Percentiles rank a stretch among this genome's conserved stretches.
These are phyloP conservation scores for Calonectria hawksworthii DNA, from an alignment of 2,329 filamentous ascomycete genomes.

Conservation along the genomic window DNA sequence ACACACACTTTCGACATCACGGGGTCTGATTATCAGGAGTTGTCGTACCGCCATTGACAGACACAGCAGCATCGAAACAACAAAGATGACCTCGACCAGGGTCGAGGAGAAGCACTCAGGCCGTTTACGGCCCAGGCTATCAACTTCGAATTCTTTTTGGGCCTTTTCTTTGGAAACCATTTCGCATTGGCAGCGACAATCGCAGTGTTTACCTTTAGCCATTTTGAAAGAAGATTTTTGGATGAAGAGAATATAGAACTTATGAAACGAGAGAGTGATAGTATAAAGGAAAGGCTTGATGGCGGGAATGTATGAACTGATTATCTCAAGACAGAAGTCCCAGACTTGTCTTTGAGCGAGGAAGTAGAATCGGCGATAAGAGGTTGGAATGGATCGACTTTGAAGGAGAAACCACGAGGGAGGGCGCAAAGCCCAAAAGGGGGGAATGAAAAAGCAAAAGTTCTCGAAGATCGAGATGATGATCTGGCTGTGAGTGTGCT, in stretches of 20 bases:
- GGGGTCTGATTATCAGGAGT: neutral
- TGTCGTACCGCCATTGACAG: constrained; percentile 68
- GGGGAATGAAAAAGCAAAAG: constrained; percentile 8
- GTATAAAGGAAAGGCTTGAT: neutral
- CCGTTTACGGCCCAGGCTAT: constrained; percentile 70
- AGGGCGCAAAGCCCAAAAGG: neutral
- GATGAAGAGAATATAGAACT: constrained; percentile 4
- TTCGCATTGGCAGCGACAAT: constrained; percentile 7
- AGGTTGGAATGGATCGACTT: constrained; percentile 10
- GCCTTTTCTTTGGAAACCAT: constrained; percentile 31
- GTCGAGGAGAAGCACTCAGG: constrained; percentile 66
- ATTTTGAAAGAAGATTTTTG: constrained; percentile 3
- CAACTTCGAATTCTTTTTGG: constrained; percentile 54
- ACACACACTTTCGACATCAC: neutral
- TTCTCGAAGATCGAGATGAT: neutral
- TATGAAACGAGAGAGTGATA: neutral
- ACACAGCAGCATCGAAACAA: constrained; percentile 70
- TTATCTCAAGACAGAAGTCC: constrained; percentile 13
- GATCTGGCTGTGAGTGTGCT: neutral
- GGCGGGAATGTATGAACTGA: constrained; percentile 8
- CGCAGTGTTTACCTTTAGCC: constrained; percentile 11
- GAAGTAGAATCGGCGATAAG: neutral
- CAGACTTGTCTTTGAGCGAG: constrained; percentile 10
- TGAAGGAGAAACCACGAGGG: constrained; percentile 4
- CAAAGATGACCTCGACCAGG: constrained; percentile 70